Evolutionary conservation across 768 basidiomycete genomes (phyloP), one percentile per base, ranked within the genome.

Genomic region (Lentinula edodes): DNA sequence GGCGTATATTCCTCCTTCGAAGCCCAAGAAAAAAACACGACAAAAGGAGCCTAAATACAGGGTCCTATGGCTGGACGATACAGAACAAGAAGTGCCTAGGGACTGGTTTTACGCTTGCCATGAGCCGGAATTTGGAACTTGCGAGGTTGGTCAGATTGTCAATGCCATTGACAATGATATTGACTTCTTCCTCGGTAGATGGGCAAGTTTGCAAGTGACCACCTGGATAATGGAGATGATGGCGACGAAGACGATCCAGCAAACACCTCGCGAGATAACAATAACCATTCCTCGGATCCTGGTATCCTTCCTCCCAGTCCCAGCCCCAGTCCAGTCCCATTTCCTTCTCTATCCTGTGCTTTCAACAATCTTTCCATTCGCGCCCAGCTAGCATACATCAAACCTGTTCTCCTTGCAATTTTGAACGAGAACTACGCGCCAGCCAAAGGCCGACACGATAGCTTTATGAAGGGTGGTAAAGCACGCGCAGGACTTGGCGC

Each of bases 321-420:
- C 6, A 83, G 79, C 60, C 79, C 82, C 3, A 70, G 72, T 20
- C 79, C 80, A 9, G 59, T 58, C 5, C 70, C 78, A 38, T 79
- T 83, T 32, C 73, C 78, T 13, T 82, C 85, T 1, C 60, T 72
- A 13, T 65, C 70, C 2, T 66, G 68, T 0, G 71, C 72, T n/a
- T 90, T 89, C 64, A 68, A 64, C 43, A 70, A 76, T 20, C 76
- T 90, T 35, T 59, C 77, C 6, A 77, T 89, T 6, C 75, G 75
- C 18, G 72, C 81, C 42, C 89, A 92, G 64, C 83, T 93, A 60
- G 79, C 74, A 10, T 90, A 89, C 66, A 77, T 82, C 32, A 90
- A 87, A 63, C 84, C 84, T 1, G 76, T 91, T 13, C 72, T 93
- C 46, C 71, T 67, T 28, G 86, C 84, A 1, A 80, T 91, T 36